phyloP scores from a whole-genome alignment of 257 asterid genomes.

The Gentiana macrophylla region DNA sequence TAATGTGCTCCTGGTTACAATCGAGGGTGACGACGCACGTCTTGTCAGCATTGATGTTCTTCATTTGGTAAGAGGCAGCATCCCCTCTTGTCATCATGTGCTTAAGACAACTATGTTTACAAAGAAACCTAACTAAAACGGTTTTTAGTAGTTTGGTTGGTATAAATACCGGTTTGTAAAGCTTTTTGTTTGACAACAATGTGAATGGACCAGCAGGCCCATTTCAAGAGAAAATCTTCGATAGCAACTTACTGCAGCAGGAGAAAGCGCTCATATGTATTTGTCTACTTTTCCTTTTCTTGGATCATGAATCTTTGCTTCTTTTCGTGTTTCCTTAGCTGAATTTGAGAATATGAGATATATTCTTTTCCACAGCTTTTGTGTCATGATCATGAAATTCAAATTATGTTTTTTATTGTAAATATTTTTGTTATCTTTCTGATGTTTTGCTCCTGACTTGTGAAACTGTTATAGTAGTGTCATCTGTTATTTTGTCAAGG shows the following conservation, averaged over 20 bases:
- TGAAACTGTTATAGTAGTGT: too few relatives aligned
- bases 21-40: conserved; percentile 98
- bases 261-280: conserved; percentile 98
- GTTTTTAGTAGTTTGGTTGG: conserved; percentile 41
- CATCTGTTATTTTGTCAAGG: too few relatives aligned
- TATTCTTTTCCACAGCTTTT: too few relatives aligned
- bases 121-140: conserved; percentile 24
- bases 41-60: conserved; percentile 98
- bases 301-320: conserved; percentile 81
- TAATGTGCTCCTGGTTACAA: conserved; percentile 87
- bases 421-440: too few relatives aligned
- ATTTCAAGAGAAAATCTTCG: conserved; percentile 91
- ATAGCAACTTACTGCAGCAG: conserved; percentile 98
- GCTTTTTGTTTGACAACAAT: conserved; percentile 74
- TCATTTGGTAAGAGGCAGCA: conserved; percentile 73
- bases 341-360: conserved; percentile 4
- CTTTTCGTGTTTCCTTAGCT: conserved; percentile 40
- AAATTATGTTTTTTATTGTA: too few relatives aligned
- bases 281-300: conserved; percentile 98
- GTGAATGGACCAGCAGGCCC: conserved; percentile 98
- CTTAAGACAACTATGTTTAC: conserved; percentile 18
- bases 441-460: too few relatives aligned
- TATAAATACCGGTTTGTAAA: conserved; percentile 41
- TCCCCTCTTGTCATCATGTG: conserved; percentile 8
- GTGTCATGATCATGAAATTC: too few relatives aligned